A percentile compares a stretch with the other conserved stretches of the same genome.
Conservation (phyloP, 164 flowering plant species). For the Protea cynaroides region DNA sequence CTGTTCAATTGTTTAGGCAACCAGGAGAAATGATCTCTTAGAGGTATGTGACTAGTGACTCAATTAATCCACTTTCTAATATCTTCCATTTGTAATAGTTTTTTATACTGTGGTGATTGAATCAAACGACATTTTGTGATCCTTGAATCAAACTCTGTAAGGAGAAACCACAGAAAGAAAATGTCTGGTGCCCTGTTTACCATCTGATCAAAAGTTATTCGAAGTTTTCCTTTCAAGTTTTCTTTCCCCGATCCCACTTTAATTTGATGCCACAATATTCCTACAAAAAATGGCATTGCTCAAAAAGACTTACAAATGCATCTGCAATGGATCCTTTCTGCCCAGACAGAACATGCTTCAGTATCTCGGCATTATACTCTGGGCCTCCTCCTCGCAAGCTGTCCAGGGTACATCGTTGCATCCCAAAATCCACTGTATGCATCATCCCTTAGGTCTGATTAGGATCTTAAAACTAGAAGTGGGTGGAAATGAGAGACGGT, state of each 20-base stretch:
- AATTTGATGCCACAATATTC: background rate
- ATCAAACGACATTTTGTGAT: too few species aligned
- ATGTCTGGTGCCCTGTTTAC: too few species aligned
- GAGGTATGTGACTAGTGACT: background rate
- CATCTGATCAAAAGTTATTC: background rate
- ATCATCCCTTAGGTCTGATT: background rate
- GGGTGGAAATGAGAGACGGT: background rate
- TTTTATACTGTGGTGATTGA: too few species aligned
- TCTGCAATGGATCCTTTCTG: conserved; percentile 83
- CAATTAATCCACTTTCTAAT: background rate
- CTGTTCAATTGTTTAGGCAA: conserved; percentile 25
- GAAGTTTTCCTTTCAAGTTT: background rate
- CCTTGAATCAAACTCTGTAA: too few species aligned
- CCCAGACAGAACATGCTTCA: conserved; percentile 69
- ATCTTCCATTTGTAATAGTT: too few species aligned
- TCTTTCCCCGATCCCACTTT: too few species aligned
- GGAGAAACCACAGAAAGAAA: too few species aligned
- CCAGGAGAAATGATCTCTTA: background rate
- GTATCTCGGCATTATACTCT: conserved; percentile 57
- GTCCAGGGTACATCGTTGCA: conserved; percentile 81
- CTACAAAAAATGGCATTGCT: too few species aligned
- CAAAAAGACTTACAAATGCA: conserved; percentile 63
- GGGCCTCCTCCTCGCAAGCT: conserved; percentile 78
- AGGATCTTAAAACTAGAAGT: too few species aligned
- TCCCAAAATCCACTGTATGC: conserved; percentile 77